Conservation (phyloP, 2,329 filamentous ascomycete genomes). For the Phoma herbarum region DNA sequence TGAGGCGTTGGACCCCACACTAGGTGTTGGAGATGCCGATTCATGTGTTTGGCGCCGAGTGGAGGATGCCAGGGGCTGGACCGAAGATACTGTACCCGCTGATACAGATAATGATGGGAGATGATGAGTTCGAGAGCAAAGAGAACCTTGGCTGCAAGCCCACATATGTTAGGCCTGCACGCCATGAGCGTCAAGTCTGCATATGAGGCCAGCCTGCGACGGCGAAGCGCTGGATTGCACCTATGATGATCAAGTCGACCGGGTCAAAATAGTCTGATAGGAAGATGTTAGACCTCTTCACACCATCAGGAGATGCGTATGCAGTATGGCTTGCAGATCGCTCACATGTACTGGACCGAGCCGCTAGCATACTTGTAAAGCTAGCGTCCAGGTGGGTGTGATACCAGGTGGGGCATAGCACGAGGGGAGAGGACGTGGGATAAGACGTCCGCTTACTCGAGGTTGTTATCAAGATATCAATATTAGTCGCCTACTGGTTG, state of each 20-base stretch:
- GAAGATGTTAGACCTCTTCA: conserved; percentile 1
- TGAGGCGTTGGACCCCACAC: conserved; percentile 16
- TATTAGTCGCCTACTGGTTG: conserved; percentile 6
- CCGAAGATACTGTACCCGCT: not conserved
- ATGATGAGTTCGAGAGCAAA: not conserved
- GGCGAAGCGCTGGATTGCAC: conserved; percentile 8
- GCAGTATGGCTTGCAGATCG: conserved; percentile 18
- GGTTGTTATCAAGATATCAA: conserved; percentile 14
- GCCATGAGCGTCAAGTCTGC: not conserved
- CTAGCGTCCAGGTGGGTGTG: not conserved
- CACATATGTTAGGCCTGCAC: not conserved
- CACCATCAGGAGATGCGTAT: conserved; percentile 12
- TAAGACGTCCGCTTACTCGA: conserved; percentile 11
- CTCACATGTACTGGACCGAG: conserved; percentile 14
- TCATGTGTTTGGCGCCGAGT: not conserved
- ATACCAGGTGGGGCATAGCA: conserved; percentile 5
- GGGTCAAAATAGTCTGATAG: conserved; percentile 8
- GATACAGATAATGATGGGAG: not conserved
- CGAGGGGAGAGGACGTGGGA: conserved; percentile 10
- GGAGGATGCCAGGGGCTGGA: conserved; percentile 4
- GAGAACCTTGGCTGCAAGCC: not conserved
- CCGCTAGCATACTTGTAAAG: not conserved
- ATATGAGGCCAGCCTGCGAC: conserved; percentile 3
- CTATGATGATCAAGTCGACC: conserved; percentile 1
- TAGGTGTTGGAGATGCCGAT: conserved; percentile 8